These are phyloP conservation scores for Xylaria sp. DNA, from an alignment of 2,329 filamentous ascomycete genomes.

Conservation along the genomic window DNA sequence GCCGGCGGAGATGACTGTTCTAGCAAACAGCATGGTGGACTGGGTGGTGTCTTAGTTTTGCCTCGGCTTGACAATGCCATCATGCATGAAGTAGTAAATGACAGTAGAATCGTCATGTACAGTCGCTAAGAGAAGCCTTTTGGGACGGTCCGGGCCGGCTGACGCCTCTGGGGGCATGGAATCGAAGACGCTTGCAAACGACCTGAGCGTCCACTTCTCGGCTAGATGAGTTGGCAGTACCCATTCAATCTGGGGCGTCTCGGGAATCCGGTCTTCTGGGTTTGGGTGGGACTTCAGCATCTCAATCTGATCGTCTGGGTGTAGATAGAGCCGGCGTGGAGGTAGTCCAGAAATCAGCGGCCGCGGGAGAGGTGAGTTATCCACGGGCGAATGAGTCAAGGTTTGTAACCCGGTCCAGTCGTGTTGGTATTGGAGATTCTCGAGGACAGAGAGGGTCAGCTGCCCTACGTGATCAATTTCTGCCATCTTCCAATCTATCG, in stretches of 20 bases:
- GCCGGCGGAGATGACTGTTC: not conserved
- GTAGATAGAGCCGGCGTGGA: slow-evolving; percentile 72
- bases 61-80: slow-evolving; percentile 83
- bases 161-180: slow-evolving; percentile 51
- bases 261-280: slow-evolving; percentile 48
- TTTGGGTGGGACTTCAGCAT: slow-evolving; percentile 64
- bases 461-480: slow-evolving; percentile 32
- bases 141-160: slow-evolving; percentile 52
- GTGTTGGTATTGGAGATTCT: slow-evolving; percentile 76
- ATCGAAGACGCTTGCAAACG: slow-evolving; percentile 73
- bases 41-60: slow-evolving; percentile 63
- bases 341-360: slow-evolving; percentile 74
- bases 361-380: slow-evolving; percentile 50
- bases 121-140: slow-evolving; percentile 74
- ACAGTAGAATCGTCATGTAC: slow-evolving; percentile 81
- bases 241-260: slow-evolving; percentile 70
- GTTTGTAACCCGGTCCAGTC: slow-evolving; percentile 68
- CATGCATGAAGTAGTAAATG: slow-evolving; percentile 82
- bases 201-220: slow-evolving; percentile 71
- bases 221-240: slow-evolving; percentile 72
- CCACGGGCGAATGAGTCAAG: slow-evolving; percentile 47
- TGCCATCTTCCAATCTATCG: slow-evolving; percentile 26
- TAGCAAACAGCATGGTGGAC: not conserved
- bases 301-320: slow-evolving; percentile 81
- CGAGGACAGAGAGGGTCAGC: slow-evolving; percentile 63